A percentile compares a stretch with the other conserved stretches of the same genome.
These are phyloP conservation scores for Austroboletus niveus DNA, from an alignment of 1,284 basidiomycete genomes.

Conservation along the genomic window DNA sequence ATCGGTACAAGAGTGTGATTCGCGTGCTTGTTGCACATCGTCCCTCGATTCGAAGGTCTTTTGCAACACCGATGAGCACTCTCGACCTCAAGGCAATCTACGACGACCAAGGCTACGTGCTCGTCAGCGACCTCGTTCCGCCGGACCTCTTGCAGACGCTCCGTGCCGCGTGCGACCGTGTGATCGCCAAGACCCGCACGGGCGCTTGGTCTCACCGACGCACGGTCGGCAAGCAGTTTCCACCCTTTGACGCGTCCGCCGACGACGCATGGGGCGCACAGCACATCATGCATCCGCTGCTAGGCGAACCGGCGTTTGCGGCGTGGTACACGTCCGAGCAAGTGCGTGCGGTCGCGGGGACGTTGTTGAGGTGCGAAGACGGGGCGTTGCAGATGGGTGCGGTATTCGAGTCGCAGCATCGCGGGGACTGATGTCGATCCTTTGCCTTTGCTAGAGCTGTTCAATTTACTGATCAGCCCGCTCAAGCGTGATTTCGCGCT, in stretches of 20 bases:
- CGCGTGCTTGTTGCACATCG: too few relatives aligned
- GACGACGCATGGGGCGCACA: constrained; percentile 81
- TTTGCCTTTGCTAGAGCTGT: constrained; percentile 52
- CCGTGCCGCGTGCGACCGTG: constrained; percentile 51
- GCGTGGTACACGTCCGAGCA: constrained; percentile 66
- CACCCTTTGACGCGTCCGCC: constrained; percentile 58
- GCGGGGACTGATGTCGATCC: too few relatives aligned
- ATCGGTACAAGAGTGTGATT: too few relatives aligned
- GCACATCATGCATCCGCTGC: constrained; percentile 76
- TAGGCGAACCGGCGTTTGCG: constrained; percentile 58
- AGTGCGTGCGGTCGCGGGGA: constrained; percentile 48
- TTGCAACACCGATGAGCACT: too few relatives aligned
- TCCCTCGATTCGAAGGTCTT: too few relatives aligned
- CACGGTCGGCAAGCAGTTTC: constrained; percentile 81
- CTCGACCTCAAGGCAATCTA: constrained; percentile 38
- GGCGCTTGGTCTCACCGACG: constrained; percentile 70
- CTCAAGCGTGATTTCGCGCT: constrained; percentile 66
- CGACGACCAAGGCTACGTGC: constrained; percentile 68
- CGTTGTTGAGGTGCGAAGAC: constrained; percentile 56
- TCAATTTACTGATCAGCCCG: constrained; percentile 80
- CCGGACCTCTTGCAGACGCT: constrained; percentile 42
- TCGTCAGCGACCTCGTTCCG: constrained; percentile 62
- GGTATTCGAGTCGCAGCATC: constrained; percentile 16
- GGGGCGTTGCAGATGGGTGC: constrained; percentile 67
- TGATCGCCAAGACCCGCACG: constrained; percentile 54